Evolutionary conservation across 495 filamentous ascomycete genomes (phyloP).

Genomic region (Aspergillus indologenus): DNA sequence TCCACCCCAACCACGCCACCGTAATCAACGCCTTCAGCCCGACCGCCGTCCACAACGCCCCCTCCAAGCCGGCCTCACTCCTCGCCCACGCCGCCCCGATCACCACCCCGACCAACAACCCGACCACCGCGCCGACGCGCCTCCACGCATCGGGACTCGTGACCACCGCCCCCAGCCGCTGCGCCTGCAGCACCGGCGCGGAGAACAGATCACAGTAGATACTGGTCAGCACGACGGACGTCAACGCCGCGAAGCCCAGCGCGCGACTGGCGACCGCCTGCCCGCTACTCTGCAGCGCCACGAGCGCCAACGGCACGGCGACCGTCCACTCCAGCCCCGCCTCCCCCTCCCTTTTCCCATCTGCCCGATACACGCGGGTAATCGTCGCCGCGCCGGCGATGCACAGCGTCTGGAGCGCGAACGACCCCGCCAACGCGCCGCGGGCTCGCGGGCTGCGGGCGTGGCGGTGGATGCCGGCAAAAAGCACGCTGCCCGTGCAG

Average conservation of each 20-base stretch:
- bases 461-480: slow-evolving; percentile 35
- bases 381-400: slow-evolving; percentile 53
- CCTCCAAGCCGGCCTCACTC: slow-evolving; percentile 51
- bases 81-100: slow-evolving; percentile 61
- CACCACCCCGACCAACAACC: slow-evolving; percentile 59
- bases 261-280: slow-evolving; percentile 63
- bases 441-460: slow-evolving; percentile 41
- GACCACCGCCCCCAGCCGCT: slow-evolving; percentile 17
- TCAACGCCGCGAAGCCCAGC: slow-evolving; percentile 65
- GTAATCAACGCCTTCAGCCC: slow-evolving; percentile 52
- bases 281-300: slow-evolving; percentile 70
- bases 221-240: slow-evolving; percentile 69
- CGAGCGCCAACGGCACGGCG: slow-evolving; percentile 55
- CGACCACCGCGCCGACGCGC: slow-evolving; percentile 53
- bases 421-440: slow-evolving; percentile 52
- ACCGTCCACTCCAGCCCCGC: slow-evolving; percentile 31
- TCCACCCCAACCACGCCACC: slow-evolving; percentile 45
- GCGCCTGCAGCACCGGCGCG: slow-evolving; percentile 48
- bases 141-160: slow-evolving; percentile 64
- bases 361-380: neutral
- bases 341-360: neutral
- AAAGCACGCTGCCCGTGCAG: slow-evolving; percentile 52
- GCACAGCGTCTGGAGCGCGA: slow-evolving; percentile 58
- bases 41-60: slow-evolving; percentile 58
- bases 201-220: slow-evolving; percentile 66